Conservation (phyloP, 345 rosid species). For the Eucalyptus curtisii region DNA sequence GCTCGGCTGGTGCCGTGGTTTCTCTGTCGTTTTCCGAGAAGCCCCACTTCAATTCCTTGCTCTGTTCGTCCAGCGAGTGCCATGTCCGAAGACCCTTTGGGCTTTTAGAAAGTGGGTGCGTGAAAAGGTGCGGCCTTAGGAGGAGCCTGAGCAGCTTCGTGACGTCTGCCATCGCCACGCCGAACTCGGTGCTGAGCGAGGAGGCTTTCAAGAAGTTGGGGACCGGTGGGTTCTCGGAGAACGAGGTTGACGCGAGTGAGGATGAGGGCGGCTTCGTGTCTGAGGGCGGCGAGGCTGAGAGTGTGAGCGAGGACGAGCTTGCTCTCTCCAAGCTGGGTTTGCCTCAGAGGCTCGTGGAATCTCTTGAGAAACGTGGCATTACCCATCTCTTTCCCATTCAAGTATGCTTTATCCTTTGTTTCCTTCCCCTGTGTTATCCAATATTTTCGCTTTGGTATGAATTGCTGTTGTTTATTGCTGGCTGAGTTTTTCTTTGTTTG, state of each 20-base stretch:
- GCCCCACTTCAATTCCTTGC: constrained; percentile 19
- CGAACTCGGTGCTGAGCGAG: constrained; percentile 77
- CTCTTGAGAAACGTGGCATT: constrained; percentile 78
- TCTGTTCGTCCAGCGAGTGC: constrained; percentile 1
- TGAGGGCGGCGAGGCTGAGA: background rate
- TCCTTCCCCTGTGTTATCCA: background rate
- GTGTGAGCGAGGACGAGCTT: constrained; percentile 38
- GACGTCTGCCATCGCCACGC: constrained; percentile 61
- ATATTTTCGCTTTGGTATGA: background rate
- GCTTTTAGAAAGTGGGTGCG: background rate
- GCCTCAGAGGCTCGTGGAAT: constrained; percentile 62
- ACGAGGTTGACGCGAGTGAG: background rate
- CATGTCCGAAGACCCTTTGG: background rate
- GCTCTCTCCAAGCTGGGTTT: constrained; percentile 55
- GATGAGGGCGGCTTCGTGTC: background rate
- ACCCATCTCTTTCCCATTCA: constrained; percentile 94
- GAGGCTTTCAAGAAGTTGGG: constrained; percentile 77
- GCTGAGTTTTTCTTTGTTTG: too few species aligned
- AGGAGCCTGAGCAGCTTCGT: constrained; percentile 19
- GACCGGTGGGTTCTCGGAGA: constrained; percentile 6
- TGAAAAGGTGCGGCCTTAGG: background rate
- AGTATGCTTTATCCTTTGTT: constrained; percentile 10
- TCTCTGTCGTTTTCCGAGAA: constrained; percentile 6
- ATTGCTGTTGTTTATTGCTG: background rate
- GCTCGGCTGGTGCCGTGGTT: background rate